Percentiles rank a stretch among this genome's conserved stretches.
These are phyloP conservation scores for Paramyrothecium sp. DNA, from an alignment of 2,329 filamentous ascomycete genomes.

Conservation along the genomic window DNA sequence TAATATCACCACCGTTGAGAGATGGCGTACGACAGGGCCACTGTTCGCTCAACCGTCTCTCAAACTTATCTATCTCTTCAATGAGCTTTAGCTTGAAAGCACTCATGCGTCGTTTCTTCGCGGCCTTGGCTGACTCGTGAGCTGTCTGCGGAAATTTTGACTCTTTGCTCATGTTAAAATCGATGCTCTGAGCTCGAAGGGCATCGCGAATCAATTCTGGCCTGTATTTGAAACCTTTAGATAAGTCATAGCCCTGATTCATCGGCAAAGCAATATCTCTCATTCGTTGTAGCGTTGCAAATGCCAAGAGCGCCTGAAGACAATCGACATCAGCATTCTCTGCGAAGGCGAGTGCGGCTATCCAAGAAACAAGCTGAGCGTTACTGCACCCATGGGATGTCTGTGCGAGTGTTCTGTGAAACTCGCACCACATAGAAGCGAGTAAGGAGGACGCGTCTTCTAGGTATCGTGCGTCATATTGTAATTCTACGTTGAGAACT, in stretches of 20 bases:
- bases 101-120: neutral
- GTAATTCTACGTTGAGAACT: no score
- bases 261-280: neutral
- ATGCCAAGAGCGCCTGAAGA: constrained; percentile 27
- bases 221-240: neutral
- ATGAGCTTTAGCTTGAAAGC: neutral
- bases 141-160: no score
- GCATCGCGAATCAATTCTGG: no score
- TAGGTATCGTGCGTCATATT: neutral
- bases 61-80: neutral
- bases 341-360: neutral
- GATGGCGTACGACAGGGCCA: neutral
- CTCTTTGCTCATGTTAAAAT: neutral
- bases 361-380: neutral
- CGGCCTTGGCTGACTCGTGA: neutral
- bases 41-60: neutral
- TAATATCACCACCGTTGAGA: neutral
- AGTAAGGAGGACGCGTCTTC: neutral
- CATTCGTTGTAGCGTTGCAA: neutral
- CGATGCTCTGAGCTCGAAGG: neutral
- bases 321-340: constrained; percentile 7
- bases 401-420: neutral
- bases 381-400: neutral
- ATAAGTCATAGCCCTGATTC: neutral
- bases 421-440: neutral